A percentile compares a stretch with the other conserved stretches of the same genome.
phyloP scores from a whole-genome alignment of 192 early-diverging fungal genomes.

The Linderina pennispora region DNA sequence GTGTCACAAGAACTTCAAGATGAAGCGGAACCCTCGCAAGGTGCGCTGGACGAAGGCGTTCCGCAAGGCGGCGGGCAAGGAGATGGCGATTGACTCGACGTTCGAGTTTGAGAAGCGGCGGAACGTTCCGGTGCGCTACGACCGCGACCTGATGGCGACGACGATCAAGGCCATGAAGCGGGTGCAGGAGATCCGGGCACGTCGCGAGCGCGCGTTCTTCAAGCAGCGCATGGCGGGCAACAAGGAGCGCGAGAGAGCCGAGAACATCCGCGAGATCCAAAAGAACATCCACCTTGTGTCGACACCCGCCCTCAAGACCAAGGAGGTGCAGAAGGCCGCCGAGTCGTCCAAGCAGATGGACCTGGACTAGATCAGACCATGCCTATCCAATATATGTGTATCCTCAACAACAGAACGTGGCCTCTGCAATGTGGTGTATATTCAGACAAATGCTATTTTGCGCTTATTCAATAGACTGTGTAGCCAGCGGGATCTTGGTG shows the following conservation, averaged over 20 bases:
- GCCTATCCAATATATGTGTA: too few species aligned
- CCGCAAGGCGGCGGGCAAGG: slow-evolving; percentile 97
- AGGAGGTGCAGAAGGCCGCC: slow-evolving; percentile 36
- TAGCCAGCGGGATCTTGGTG: slow-evolving; percentile 45
- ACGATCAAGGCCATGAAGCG: slow-evolving; percentile 99
- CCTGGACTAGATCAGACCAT: too few species aligned
- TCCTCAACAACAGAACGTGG: not conserved
- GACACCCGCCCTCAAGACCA: slow-evolving; percentile 26
- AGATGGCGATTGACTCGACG: slow-evolving; percentile 97
- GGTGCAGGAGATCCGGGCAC: slow-evolving; percentile 88
- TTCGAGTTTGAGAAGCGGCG: slow-evolving; percentile 99
- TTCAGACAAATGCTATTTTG: too few species aligned
- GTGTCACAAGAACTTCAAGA: slow-evolving; percentile 99
- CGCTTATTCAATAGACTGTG: slow-evolving; percentile 26
- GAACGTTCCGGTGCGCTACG: slow-evolving; percentile 96
- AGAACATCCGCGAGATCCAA: slow-evolving; percentile 71
- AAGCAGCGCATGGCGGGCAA: slow-evolving; percentile 88
- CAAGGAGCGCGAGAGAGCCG: slow-evolving; percentile 69
- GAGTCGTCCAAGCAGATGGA: slow-evolving; percentile 46
- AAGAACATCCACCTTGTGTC: slow-evolving; percentile 84
- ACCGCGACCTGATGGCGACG: slow-evolving; percentile 92
- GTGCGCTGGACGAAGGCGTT: slow-evolving; percentile 99
- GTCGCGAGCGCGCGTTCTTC: slow-evolving; percentile 89
- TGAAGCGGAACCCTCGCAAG: slow-evolving; percentile 99
- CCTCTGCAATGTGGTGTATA: not conserved